A percentile compares a stretch with the other conserved stretches of the same genome.
Conservation (phyloP, 352 stramenopile species). For the Phytopythium chamaehyphon region DNA sequence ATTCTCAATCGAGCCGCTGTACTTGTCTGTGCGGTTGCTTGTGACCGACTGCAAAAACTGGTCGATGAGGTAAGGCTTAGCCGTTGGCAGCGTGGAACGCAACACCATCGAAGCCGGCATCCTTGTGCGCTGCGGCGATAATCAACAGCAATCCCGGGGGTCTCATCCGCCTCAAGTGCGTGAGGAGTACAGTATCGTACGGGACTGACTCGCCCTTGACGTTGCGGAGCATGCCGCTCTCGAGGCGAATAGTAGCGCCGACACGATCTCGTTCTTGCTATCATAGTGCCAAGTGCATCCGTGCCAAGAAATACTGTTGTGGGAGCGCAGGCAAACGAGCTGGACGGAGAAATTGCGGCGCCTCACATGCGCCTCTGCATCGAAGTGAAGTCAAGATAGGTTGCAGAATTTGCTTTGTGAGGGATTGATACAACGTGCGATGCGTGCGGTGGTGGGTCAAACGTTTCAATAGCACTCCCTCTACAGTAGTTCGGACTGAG, state of each 20-base stretch:
- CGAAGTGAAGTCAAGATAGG: too few species aligned
- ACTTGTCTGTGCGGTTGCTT: conserved; percentile 81
- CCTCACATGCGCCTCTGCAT: too few species aligned
- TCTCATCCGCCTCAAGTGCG: conserved; percentile 5
- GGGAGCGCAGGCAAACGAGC: too few species aligned
- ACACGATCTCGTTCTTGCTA: conserved; percentile 8
- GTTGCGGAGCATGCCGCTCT: conserved; percentile 17
- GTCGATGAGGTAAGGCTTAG: conserved; percentile 89
- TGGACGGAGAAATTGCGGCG: too few species aligned
- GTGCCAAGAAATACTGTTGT: too few species aligned
- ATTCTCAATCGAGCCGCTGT: conserved; percentile 82
- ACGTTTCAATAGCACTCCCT: too few species aligned
- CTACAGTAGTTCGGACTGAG: too few species aligned
- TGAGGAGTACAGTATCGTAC: conserved; percentile 8
- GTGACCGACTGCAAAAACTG: conserved; percentile 69
- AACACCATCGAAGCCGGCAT: conserved; percentile 61
- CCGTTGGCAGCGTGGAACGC: conserved; percentile 83
- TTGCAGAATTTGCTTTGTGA: too few species aligned
- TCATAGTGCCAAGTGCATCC: too few species aligned
- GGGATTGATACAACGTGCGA: too few species aligned
- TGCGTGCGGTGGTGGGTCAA: too few species aligned
- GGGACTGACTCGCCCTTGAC: conserved; percentile 9
- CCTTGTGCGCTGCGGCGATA: conserved; percentile 13
- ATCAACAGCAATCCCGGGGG: too few species aligned
- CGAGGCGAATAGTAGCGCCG: conserved; percentile 4